Evolutionary conservation across 352 stramenopile genomes (phyloP).

Genomic region (Globisporangium echinulatum): DNA sequence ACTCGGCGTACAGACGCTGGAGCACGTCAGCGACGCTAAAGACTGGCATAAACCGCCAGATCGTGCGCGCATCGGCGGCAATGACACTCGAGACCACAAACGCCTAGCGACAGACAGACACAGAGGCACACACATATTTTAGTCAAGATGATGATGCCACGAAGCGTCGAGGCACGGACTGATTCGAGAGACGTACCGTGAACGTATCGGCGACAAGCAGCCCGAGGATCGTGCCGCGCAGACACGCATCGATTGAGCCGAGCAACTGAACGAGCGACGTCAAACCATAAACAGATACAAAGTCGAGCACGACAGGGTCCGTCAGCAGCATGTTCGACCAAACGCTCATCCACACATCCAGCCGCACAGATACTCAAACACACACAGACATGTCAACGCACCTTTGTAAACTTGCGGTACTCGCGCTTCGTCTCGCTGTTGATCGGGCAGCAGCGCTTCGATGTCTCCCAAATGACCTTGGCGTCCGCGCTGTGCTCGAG

Average conservation of each 20-base stretch:
- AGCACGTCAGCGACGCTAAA: conserved; percentile 77
- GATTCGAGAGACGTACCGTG: conserved; percentile 22
- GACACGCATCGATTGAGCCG: conserved; percentile 76
- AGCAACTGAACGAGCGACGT: conserved; percentile 37
- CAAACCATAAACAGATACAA: neutral
- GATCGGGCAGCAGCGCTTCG: conserved; percentile 80
- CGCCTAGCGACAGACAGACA: conserved; percentile 25
- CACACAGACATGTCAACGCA: conserved; percentile 13
- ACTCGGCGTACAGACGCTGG: conserved; percentile 68
- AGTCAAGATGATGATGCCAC: neutral
- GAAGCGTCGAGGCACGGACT: neutral
- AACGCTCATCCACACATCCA: neutral
- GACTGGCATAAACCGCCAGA: conserved; percentile 74
- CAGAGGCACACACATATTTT: neutral
- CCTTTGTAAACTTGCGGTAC: conserved; percentile 85
- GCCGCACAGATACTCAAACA: neutral
- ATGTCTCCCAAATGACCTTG: conserved; percentile 86
- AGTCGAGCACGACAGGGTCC: no score
- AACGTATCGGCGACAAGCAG: conserved; percentile 81
- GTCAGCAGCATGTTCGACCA: neutral
- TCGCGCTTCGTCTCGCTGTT: conserved; percentile 82
- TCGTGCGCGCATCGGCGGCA: conserved; percentile 47
- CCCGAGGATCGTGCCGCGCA: conserved; percentile 78
- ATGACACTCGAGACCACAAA: conserved; percentile 84
- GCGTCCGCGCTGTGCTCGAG: conserved; percentile 78